phyloP scores from a whole-genome alignment of 208 protist species.

The Leishmania lainsoni region DNA sequence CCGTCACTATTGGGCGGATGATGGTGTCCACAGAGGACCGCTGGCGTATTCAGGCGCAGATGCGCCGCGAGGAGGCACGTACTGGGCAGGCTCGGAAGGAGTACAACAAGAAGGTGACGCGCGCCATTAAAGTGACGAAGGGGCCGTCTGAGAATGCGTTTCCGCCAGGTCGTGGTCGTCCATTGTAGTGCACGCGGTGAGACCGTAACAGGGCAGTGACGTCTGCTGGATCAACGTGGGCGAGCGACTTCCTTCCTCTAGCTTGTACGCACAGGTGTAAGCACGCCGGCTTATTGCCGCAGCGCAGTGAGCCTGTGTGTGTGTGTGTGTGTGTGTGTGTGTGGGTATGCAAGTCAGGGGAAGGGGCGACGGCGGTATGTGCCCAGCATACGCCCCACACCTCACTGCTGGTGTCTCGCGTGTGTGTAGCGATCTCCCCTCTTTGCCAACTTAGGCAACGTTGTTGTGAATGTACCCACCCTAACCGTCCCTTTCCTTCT shows the following conservation, averaged over 20 bases:
- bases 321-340: neutral
- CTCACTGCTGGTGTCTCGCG: neutral
- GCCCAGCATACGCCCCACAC: neutral
- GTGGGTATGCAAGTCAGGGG: neutral
- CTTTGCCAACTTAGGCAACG: neutral
- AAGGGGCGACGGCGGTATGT: neutral
- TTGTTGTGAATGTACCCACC: neutral
- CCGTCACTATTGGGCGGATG: slow-evolving; percentile 72
- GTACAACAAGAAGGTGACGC: slow-evolving; percentile 92
- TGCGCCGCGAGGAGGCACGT: slow-evolving; percentile 85
- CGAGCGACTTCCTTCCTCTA: neutral
- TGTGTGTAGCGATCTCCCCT: neutral
- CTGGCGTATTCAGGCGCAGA: slow-evolving; percentile 85
- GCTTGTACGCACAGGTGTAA: neutral
- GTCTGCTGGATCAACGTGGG: neutral
- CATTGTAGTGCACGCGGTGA: slow-evolving; percentile 37
- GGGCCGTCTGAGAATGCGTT: slow-evolving; percentile 72
- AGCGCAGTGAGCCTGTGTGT: neutral
- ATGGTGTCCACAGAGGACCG: slow-evolving; percentile 82
- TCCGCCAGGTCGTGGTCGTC: slow-evolving; percentile 75
- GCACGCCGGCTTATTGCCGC: too few relatives aligned
- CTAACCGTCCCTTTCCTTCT: neutral
- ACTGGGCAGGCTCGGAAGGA: slow-evolving; percentile 70
- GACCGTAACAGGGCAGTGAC: neutral
- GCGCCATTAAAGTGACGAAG: slow-evolving; percentile 75